phyloP scores from a whole-genome alignment of 2,329 filamentous ascomycete genomes.

The Fusarium circinatum region DNA sequence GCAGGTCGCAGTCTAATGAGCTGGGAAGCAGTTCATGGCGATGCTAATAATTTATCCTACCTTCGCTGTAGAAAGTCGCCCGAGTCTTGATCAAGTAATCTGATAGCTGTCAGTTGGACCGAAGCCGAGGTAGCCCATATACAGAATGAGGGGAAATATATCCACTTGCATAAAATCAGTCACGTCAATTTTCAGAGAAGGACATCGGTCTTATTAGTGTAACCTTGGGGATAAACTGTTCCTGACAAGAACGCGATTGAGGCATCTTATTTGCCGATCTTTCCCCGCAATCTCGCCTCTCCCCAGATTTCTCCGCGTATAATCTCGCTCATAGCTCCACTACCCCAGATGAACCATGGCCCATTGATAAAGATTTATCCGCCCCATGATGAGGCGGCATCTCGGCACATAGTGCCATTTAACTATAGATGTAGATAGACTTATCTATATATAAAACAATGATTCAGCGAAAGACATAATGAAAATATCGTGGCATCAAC shows the following conservation, averaged over 20 bases:
- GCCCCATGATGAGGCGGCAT: neutral
- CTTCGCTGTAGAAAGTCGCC: neutral
- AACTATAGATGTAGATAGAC: neutral
- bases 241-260: neutral
- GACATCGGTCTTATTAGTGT: neutral
- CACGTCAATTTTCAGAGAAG: accelerated
- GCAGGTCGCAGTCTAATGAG: accelerated
- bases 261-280: neutral
- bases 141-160: neutral
- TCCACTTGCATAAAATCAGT: neutral
- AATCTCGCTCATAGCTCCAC: neutral
- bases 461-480: neutral
- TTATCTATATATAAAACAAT: neutral
- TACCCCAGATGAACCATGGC: neutral
- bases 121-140: neutral
- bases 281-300: neutral
- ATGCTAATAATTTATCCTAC: neutral
- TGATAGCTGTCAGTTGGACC: neutral
- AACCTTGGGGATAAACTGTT: neutral
- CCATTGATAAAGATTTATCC: slow-evolving; percentile 19
- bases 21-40: neutral
- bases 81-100: neutral
- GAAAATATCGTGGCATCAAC: neutral
- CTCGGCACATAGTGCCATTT: neutral
- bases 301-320: slow-evolving; percentile 19